These are phyloP conservation scores for Ophiostoma australiae DNA, from an alignment of 2,329 filamentous ascomycete genomes.

Conservation along the genomic window DNA sequence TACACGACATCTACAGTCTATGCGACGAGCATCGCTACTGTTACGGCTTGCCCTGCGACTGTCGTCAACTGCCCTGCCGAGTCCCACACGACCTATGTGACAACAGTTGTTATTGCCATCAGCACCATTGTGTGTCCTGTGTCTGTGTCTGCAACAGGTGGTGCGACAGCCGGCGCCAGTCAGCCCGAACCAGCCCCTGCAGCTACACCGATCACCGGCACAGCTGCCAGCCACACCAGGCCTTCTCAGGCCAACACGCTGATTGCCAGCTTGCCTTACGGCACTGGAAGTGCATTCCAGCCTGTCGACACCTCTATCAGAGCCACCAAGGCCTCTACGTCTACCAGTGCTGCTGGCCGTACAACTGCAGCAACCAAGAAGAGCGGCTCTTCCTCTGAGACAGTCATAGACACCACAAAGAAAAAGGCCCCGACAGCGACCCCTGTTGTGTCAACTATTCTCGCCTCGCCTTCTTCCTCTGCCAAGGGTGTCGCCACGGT, in stretches of 20 bases:
- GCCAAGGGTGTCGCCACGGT: neutral
- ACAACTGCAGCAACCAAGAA: neutral
- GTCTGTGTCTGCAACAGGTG: neutral
- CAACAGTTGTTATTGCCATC: constrained; percentile 20
- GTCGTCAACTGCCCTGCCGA: constrained; percentile 21
- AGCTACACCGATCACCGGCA: neutral
- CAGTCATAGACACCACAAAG: neutral
- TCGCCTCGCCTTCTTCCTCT: neutral
- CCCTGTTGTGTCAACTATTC: neutral
- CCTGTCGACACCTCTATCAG: neutral
- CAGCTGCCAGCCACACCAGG: neutral
- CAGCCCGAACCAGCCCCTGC: neutral
- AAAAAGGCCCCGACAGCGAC: neutral
- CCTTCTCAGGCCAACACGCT: neutral
- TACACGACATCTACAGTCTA: neutral
- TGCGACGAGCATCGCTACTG: constrained; percentile 20
- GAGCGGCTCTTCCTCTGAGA: neutral
- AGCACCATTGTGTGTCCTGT: neutral
- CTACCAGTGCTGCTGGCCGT: neutral
- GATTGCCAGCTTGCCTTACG: neutral
- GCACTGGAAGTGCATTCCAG: neutral
- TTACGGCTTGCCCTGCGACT: constrained; percentile 22
- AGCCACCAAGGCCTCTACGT: neutral
- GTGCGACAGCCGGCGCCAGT: neutral
- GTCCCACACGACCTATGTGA: constrained; percentile 15